A percentile compares a stretch with the other conserved stretches of the same genome.
phyloP scores from a whole-genome alignment of 768 basidiomycete species.

The Aureoboletus auriporus region DNA sequence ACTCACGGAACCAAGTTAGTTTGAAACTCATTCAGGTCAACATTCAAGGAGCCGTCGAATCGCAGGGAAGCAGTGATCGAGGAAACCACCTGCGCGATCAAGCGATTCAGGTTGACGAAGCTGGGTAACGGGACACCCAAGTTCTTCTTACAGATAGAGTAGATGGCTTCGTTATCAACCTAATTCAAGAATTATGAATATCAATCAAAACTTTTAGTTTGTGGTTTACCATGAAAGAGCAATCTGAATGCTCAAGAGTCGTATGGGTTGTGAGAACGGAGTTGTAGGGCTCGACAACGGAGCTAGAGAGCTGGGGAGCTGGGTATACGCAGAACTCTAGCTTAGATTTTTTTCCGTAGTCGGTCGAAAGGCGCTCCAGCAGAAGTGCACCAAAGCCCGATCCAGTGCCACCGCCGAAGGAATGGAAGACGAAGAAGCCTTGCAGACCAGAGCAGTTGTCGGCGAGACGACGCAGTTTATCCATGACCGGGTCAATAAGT shows the following conservation, averaged over 20 bases:
- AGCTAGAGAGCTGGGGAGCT: slow-evolving; percentile 89
- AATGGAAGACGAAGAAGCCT: slow-evolving; percentile 99
- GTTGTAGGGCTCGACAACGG: slow-evolving; percentile 99
- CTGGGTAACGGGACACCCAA: slow-evolving; percentile 81
- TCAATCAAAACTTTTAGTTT: background rate
- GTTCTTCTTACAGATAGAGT: slow-evolving; percentile 98
- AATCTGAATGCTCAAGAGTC: slow-evolving; percentile 99
- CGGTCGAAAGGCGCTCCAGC: slow-evolving; percentile 93
- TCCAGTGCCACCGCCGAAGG: slow-evolving; percentile 98
- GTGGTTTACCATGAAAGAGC: slow-evolving; percentile 89
- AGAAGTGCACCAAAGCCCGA: slow-evolving; percentile 98
- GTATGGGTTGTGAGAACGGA: slow-evolving; percentile 97
- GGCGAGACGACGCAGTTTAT: slow-evolving; percentile 92
- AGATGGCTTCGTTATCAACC: slow-evolving; percentile 99
- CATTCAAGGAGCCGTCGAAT: slow-evolving; percentile 96
- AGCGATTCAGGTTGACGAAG: slow-evolving; percentile 90
- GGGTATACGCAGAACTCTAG: slow-evolving; percentile 98
- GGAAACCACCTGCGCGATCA: slow-evolving; percentile 98
- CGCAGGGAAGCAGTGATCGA: slow-evolving; percentile 96
- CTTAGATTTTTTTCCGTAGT: slow-evolving; percentile 99
- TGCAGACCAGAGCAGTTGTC: slow-evolving; percentile 98
- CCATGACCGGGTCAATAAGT: slow-evolving; percentile 94
- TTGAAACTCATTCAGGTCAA: slow-evolving; percentile 98
- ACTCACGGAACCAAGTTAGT: slow-evolving; percentile 96
- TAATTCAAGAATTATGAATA: slow-evolving; percentile 26